phyloP scores from a whole-genome alignment of 202 grass and related monocot genomes.

The Schoenoplectus triqueter region DNA sequence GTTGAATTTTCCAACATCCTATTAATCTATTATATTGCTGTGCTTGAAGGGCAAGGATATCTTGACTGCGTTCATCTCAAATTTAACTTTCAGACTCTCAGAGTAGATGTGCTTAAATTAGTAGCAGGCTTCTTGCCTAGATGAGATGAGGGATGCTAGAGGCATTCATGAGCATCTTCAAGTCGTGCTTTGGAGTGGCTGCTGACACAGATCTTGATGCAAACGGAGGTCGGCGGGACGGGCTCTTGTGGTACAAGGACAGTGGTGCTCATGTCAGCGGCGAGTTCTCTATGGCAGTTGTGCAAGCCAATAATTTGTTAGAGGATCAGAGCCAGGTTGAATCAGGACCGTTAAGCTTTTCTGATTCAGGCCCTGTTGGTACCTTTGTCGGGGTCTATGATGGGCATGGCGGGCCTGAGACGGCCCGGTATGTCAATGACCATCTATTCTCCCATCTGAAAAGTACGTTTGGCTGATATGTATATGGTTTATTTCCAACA shows the following conservation, averaged over 20 bases:
- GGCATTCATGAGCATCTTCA: constrained; percentile 87
- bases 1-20: constrained; percentile 10
- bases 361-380: constrained; percentile 66
- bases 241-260: constrained; percentile 98
- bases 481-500: not conserved
- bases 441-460: constrained; percentile 89
- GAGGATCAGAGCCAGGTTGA: constrained; percentile 97
- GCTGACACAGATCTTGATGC: constrained; percentile 49
- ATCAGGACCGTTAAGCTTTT: constrained; percentile 70
- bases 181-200: constrained; percentile 77
- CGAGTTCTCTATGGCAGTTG: constrained; percentile 96
- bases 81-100: constrained; percentile 9
- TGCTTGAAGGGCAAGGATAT: constrained; percentile 19
- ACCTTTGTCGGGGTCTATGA: constrained; percentile 94
- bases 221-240: constrained; percentile 65
- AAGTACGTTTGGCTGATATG: constrained; percentile 41
- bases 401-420: constrained; percentile 89
- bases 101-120: constrained; percentile 31
- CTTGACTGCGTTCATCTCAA: not conserved
- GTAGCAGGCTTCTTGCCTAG: constrained; percentile 27
- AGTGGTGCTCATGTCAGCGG: constrained; percentile 64
- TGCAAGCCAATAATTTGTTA: constrained; percentile 92
- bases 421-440: constrained; percentile 76
- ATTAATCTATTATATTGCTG: not conserved
- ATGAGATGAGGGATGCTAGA: constrained; percentile 87